A percentile compares a stretch with the other conserved stretches of the same genome.
Conservation (phyloP, 805 yeast genomes). For the Metschnikowia henanensis region DNA sequence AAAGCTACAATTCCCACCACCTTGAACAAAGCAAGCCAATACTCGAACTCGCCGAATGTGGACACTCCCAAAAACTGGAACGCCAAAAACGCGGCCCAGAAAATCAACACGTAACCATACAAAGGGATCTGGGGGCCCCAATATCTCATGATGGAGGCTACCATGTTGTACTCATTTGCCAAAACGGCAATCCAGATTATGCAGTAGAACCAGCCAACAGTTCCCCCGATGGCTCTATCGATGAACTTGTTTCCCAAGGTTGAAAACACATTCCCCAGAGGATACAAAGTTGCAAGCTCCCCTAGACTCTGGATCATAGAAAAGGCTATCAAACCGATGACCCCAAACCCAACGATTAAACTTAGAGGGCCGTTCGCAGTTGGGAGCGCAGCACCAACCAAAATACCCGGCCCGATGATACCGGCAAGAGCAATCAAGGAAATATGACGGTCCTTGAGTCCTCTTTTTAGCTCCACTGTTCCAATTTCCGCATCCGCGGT, state of each 20-base stretch:
- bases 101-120: constrained; percentile 54
- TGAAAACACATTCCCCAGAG: constrained; percentile 52
- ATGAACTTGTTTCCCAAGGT: constrained; percentile 50
- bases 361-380: constrained; percentile 52
- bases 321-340: constrained; percentile 53
- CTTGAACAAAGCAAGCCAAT: constrained; percentile 50
- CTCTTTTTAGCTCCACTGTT: constrained; percentile 38
- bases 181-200: constrained; percentile 57
- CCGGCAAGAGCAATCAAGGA: constrained; percentile 56
- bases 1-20: constrained; percentile 47
- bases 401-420: constrained; percentile 59
- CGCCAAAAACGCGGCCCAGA: constrained; percentile 51
- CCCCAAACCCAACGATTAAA: constrained; percentile 49
- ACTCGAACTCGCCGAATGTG: constrained; percentile 59
- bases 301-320: constrained; percentile 58
- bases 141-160: constrained; percentile 47
- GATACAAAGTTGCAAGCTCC: constrained; percentile 54
- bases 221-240: constrained; percentile 57
- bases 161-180: constrained; percentile 55
- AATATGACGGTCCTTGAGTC: constrained; percentile 50
- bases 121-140: constrained; percentile 55
- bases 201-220: constrained; percentile 53
- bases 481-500: constrained; percentile 11
- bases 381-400: constrained; percentile 55
- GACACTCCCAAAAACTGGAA: constrained; percentile 53